Percentiles rank a stretch among this genome's conserved stretches.
Evolutionary conservation across 164 flowering plant species (phyloP).

Genomic region (Vitis rotundifolia): DNA sequence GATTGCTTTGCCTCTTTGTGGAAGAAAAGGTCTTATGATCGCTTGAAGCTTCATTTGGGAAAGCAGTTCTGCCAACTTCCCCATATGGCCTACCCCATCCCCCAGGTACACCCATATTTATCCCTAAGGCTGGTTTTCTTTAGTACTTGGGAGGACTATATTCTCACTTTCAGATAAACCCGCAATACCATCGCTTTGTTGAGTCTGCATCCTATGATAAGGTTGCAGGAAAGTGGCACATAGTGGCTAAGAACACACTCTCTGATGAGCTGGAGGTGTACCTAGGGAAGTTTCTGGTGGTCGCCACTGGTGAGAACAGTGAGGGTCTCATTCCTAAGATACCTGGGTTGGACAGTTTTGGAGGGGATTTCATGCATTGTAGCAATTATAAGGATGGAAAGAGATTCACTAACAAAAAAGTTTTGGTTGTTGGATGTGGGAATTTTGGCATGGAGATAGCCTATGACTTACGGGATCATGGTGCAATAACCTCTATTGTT

Average conservation of each 20-base stretch:
- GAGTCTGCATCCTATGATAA: conserved; percentile 10
- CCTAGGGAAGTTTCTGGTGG: conserved; percentile 25
- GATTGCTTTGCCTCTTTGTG: conserved; percentile 39
- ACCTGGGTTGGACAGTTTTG: conserved; percentile 25
- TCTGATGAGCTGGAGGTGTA: conserved; percentile 19
- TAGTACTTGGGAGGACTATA: conserved; percentile 36
- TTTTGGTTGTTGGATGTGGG: conserved; percentile 68
- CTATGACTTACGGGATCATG: conserved; percentile 41
- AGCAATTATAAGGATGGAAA: conserved; percentile 43
- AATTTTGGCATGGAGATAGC: conserved; percentile 79
- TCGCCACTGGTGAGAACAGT: conserved; percentile 37
- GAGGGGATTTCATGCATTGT: conserved; percentile 28
- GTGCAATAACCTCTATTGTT: conserved; percentile 52
- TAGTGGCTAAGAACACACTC: conserved; percentile 19
- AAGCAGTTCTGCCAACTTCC: conserved; percentile 43
- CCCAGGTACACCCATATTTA: conserved; percentile 14
- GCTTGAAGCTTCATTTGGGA: conserved; percentile 37
- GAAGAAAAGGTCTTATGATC: conserved; percentile 39
- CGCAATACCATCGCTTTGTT: conserved; percentile 20
- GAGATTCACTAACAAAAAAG: conserved; percentile 29
- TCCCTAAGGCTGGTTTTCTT: conserved; percentile 27
- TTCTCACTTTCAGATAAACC: conserved; percentile 23
- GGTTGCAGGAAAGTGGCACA: conserved; percentile 16
- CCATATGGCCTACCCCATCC: conserved; percentile 23
- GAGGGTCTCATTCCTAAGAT: conserved; percentile 21